A percentile compares a stretch with the other conserved stretches of the same genome.
Evolutionary conservation across 202 grass and related monocot species (phyloP).

Genomic region (Zizania palustris): DNA sequence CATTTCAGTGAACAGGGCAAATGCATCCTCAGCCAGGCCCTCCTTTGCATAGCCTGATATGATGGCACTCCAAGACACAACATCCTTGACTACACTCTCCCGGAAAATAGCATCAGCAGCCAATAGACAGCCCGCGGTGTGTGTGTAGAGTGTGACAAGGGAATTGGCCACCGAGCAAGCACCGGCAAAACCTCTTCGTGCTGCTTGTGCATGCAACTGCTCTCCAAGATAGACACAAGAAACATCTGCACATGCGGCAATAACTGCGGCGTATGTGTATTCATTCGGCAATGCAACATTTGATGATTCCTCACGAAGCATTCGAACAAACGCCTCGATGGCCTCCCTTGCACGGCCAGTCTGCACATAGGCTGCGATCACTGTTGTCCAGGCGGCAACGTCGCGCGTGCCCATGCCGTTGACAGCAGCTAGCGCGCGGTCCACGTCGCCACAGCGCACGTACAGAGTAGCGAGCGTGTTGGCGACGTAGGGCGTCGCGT

Average conservation of each 20-base stretch:
- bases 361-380: constrained; percentile 60
- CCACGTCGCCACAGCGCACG: constrained; percentile 32
- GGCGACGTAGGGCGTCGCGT: constrained; percentile 50
- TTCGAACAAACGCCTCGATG: constrained; percentile 46
- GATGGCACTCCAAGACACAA: constrained; percentile 72
- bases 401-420: constrained; percentile 48
- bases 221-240: constrained; percentile 26
- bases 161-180: constrained; percentile 56
- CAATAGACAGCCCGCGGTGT: constrained; percentile 36
- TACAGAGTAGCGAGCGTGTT: constrained; percentile 61
- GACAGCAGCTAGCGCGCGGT: constrained; percentile 25
- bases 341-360: constrained; percentile 50
- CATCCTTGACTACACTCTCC: constrained; percentile 54
- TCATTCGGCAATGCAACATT: constrained; percentile 49
- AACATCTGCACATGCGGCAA: constrained; percentile 51
- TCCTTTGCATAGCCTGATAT: constrained; percentile 64
- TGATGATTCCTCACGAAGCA: constrained; percentile 36
- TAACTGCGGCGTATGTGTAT: constrained; percentile 61
- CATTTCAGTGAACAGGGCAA: constrained; percentile 60
- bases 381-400: constrained; percentile 54
- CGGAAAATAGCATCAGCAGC: constrained; percentile 48
- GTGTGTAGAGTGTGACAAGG: constrained; percentile 57
- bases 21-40: constrained; percentile 44
- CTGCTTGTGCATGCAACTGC: constrained; percentile 61
- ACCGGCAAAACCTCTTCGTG: constrained; percentile 40